Base-by-base conservation (phyloP, 139 green algal species). In the Desmodesmus armatus region DNA sequence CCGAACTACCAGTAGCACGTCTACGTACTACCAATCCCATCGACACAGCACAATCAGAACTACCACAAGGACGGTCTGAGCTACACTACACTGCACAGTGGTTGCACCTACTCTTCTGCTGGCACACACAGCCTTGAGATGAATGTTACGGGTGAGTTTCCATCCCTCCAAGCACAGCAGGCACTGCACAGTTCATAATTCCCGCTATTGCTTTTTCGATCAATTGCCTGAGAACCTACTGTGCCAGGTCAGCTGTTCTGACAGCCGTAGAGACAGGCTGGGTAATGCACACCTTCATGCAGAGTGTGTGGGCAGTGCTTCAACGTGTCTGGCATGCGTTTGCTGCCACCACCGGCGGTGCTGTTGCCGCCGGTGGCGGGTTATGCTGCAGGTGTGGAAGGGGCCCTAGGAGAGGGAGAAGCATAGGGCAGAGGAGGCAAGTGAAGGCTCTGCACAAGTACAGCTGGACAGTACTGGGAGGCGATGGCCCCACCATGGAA, bases 271-370 rank as follows among this genome's bases (percentile, higher is more conserved):
- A 3, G 25, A 65, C 19, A 65, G 17, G 1, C n/a, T 65, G 55
- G 25, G 31, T 65, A 31, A 33, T 23, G 55, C 55, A 13, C 31
- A 27, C 17, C 29, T 33, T 23, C 1, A 33, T 65, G 23, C 11
- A 33, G 55, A 5, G 31, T 31, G 55, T 27, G 17, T 27, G 29
- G 13, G 60, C 60, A 69, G 60, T 69, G 17, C n/a, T 7, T 69
- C n/a, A 69, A n/a, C 37, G n/a, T 33, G 19, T 15, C 33, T 72
- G 65, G 65, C 65, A 41, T 47, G 33, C 65, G 33, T 27, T 72
- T 41, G 31, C 33, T 72, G 65, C 65, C 41, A 72, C 65, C 65
- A 72, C 33, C 65, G 65, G 65, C 65, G 65, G 65, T 21, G 31
- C 3, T 5, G 27, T 31, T 72, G 65, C 65, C 35, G 65, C 65